Conservation (phyloP, 2,329 filamentous ascomycete species). For the Tricladium varicosporioides region DNA sequence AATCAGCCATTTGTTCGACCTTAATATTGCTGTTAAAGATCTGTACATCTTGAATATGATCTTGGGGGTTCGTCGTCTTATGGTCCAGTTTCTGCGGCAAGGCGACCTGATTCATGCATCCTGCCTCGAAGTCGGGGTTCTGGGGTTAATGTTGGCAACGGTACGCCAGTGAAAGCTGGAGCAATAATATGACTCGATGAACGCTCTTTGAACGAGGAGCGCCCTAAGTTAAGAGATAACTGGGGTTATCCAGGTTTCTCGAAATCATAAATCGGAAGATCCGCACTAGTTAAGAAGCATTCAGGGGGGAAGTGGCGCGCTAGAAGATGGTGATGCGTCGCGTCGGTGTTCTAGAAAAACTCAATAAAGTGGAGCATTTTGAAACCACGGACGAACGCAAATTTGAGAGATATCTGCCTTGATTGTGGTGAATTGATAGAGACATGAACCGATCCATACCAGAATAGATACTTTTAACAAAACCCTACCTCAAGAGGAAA, state of each 20-base stretch:
- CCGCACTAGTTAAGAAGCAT: background rate
- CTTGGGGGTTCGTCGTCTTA: background rate
- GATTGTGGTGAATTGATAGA: background rate
- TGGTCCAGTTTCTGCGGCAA: background rate
- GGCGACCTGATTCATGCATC: constrained; percentile 9
- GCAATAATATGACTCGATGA: constrained; percentile 1
- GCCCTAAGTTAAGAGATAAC: background rate
- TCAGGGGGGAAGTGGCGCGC: background rate
- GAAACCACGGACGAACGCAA: background rate
- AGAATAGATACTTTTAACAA: too few species aligned
- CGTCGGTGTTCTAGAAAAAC: constrained; percentile 14
- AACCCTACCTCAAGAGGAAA: too few species aligned
- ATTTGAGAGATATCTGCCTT: background rate
- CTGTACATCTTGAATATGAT: background rate
- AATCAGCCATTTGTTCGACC: background rate
- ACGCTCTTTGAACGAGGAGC: background rate
- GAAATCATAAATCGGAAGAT: background rate
- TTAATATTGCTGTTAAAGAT: background rate
- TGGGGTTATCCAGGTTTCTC: background rate
- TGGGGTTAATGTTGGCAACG: constrained; percentile 1
- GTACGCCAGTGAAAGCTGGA: constrained; percentile 4
- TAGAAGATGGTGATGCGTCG: constrained; percentile 2
- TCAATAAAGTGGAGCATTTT: constrained; percentile 3
- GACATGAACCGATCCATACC: too few species aligned
- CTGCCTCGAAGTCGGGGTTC: background rate